Base-by-base conservation (phyloP, 2,329 filamentous ascomycete species). In the Claviceps monticola region DNA sequence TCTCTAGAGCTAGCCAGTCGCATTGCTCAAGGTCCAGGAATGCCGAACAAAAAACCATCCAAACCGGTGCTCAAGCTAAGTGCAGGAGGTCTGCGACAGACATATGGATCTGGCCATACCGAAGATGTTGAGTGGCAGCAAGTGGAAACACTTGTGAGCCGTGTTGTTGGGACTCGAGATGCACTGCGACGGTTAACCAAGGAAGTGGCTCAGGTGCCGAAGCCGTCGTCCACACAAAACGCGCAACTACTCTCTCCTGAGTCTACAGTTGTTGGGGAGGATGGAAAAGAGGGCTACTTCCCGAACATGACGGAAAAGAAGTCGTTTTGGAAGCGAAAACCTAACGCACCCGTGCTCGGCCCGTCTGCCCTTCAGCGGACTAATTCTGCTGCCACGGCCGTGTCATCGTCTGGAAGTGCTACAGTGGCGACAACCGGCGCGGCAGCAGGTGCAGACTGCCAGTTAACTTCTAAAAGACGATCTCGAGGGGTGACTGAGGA, bases 321-420 rank as follows among this genome's bases (percentile, higher is more conserved):
- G 54, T 74, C 88, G 0, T 97, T 98, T 62, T 98, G 93, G 93
- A 95, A 89, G 66, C 82, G 91, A 47, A 96, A 95, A 68, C 74
- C 83, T 1, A 90, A 82, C 59, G 71, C 71, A 1, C 65, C 74
- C 19, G 65, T 70, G 2, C 61, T 72, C 34, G 65, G 69, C 5
- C 66, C 74, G 2, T 63, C 68, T 29, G 62, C 66, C 9, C 56
- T 71, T 19, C 68, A 73, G 7, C 64, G 71, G 37, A 54, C 68
- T 1, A 58, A 66, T 1, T 60, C 68, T 2, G 66, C 72, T 0
- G 65, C 68, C 2, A 57, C 73, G 34, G 68, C 71, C 13, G 68
- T 74, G 2, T 68, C 75, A 0, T 63, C 68, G 8, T 69, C 72
- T 2, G 65, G 65, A n/a, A 65, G 60, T 26, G 58, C 66, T 5